Percentiles rank a stretch among this genome's conserved stretches.
These are phyloP conservation scores for Amaranthus hypochondriacus DNA, from an alignment of 148 eudicot species.

Conservation along the genomic window DNA sequence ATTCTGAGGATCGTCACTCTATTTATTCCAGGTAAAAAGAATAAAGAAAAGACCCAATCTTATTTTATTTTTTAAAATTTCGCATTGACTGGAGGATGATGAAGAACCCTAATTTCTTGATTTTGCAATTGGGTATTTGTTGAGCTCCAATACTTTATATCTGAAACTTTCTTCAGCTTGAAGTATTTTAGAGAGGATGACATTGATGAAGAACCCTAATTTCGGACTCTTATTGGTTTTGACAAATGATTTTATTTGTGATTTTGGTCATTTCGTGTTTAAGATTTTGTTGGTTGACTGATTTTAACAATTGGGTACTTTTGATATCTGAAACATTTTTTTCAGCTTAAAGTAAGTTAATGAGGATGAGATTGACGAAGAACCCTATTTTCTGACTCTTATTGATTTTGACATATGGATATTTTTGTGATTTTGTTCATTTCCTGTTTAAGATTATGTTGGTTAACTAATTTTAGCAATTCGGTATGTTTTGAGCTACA, in stretches of 20 bases:
- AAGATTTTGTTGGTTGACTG: not conserved
- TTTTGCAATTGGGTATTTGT: constrained; percentile 17
- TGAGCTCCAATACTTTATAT: too few relatives aligned
- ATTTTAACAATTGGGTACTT: constrained; percentile 7
- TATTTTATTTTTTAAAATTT: not conserved
- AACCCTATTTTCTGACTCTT: too few relatives aligned
- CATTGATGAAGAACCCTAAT: constrained; percentile 18
- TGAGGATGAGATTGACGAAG: not conserved
- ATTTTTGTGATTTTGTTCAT: not conserved
- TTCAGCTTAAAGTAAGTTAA: not conserved
- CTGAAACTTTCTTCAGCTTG: too few relatives aligned
- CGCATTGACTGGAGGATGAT: constrained; percentile 3
- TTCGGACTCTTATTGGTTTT: not conserved
- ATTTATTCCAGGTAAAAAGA: constrained; percentile 24
- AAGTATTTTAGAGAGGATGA: too few relatives aligned
- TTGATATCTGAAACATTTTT: not conserved
- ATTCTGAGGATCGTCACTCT: constrained; percentile 29
- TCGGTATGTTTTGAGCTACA: not conserved
- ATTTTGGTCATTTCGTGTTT: not conserved
- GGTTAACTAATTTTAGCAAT: not conserved
- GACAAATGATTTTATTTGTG: constrained; percentile 19
- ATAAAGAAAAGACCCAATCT: too few relatives aligned
- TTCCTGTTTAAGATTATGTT: not conserved
- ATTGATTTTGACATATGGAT: too few relatives aligned
- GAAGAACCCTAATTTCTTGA: constrained; percentile 19